A percentile compares a stretch with the other conserved stretches of the same genome.
phyloP scores from a whole-genome alignment of 768 basidiomycete genomes.

The Pisolithus albus region DNA sequence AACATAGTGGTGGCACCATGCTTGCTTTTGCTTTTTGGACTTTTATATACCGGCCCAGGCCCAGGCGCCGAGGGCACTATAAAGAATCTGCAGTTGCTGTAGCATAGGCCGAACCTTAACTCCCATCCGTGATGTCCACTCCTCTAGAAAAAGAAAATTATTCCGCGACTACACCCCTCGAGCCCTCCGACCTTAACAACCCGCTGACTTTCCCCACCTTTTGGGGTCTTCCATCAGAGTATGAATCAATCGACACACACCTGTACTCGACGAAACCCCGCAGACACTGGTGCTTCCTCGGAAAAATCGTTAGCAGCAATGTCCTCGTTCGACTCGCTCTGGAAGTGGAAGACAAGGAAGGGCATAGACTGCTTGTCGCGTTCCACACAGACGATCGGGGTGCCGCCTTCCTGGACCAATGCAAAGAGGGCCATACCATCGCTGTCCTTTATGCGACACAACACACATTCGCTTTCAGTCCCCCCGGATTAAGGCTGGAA shows the following conservation, averaged over 20 bases:
- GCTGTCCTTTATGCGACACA: constrained; percentile 27
- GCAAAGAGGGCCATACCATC: constrained; percentile 23
- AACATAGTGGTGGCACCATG: no score
- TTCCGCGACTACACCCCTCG: constrained; percentile 14
- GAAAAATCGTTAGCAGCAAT: constrained; percentile 18
- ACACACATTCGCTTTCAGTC: constrained; percentile 24
- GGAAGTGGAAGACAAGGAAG: constrained; percentile 24
- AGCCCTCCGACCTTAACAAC: constrained; percentile 23
- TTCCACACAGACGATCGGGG: constrained; percentile 29
- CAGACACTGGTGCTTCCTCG: constrained; percentile 27
- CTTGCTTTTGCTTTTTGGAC: no score
- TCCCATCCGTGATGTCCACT: not conserved
- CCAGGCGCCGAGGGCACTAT: not conserved
- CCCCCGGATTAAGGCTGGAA: constrained; percentile 23
- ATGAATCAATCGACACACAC: constrained; percentile 11
- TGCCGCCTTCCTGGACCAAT: constrained; percentile 13
- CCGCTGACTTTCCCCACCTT: constrained; percentile 20
- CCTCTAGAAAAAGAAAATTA: not conserved
- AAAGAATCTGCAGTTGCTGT: not conserved
- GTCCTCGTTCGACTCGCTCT: constrained; percentile 22
- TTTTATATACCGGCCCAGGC: not conserved
- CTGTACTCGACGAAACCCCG: constrained; percentile 20
- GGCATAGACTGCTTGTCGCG: constrained; percentile 18
- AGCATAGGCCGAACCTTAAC: not conserved
- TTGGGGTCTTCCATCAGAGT: constrained; percentile 17